phyloP scores from a whole-genome alignment of 1,284 basidiomycete genomes.

The Flammula alnicola region DNA sequence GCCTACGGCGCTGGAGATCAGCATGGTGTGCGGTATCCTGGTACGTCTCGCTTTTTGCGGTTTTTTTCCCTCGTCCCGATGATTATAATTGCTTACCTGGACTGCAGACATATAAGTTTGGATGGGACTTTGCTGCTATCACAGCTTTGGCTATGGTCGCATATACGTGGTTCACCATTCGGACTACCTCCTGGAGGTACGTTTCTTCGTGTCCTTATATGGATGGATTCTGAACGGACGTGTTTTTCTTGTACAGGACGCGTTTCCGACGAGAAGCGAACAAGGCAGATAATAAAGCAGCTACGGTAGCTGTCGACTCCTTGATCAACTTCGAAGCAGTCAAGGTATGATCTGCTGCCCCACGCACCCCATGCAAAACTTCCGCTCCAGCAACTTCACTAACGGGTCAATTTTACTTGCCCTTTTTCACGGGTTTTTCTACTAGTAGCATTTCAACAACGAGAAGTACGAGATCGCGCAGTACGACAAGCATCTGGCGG shows the following conservation, averaged over 20 bases:
- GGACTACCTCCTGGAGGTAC: slow-evolving; percentile 94
- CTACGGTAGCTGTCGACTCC: slow-evolving; percentile 92
- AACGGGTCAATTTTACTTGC: no score
- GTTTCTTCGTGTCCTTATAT: slow-evolving; percentile 20
- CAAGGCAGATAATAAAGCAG: slow-evolving; percentile 95
- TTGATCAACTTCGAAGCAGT: slow-evolving; percentile 99
- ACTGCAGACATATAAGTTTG: slow-evolving; percentile 90
- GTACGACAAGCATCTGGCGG: slow-evolving; percentile 88
- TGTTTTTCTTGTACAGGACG: slow-evolving; percentile 70
- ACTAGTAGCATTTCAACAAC: slow-evolving; percentile 91
- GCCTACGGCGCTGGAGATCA: slow-evolving; percentile 95
- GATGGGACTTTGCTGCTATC: slow-evolving; percentile 94
- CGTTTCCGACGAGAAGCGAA: slow-evolving; percentile 95
- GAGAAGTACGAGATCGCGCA: slow-evolving; percentile 90
- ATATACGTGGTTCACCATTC: slow-evolving; percentile 97
- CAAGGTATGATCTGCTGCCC: slow-evolving; percentile 68
- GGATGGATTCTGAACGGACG: neutral
- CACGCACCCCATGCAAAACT: slow-evolving; percentile 4
- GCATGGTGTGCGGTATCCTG: slow-evolving; percentile 96
- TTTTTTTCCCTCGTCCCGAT: neutral
- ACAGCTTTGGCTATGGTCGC: slow-evolving; percentile 86
- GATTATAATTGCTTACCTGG: slow-evolving; percentile 4
- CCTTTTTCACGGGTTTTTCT: slow-evolving; percentile 10
- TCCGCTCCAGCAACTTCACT: no score
- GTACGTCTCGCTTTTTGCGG: slow-evolving; percentile 45